Base-by-base conservation (phyloP, 208 protist species). In the Trypanosoma avium region DNA sequence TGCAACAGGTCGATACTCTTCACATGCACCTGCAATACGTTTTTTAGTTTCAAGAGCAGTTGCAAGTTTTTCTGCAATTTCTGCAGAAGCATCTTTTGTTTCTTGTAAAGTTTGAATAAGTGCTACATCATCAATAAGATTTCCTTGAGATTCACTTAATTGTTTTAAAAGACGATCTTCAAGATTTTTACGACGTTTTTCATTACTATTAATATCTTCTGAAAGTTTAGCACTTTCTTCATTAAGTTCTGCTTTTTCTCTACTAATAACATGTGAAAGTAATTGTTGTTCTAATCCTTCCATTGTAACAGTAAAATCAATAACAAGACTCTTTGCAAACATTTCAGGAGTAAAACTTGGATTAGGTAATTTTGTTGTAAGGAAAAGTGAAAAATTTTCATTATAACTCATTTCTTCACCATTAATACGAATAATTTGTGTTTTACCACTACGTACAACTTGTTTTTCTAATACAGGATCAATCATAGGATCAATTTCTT, bases 231-330 rank as follows among this genome's bases (percentile, higher is more conserved):
- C 83, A 58, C 97, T 93, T 79, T 99, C 87, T 72, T 98, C 91
- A 80, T 99, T 98, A 12, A 99, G 91, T 73, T 99, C 96, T 38
- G 84, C 88, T 82, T 99, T 98, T 81, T 99, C 98, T 58, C 96
- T 78, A 35, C 94, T 73, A 67, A 99, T 98, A 17, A 99, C 98
- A 43, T 94, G 86, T 27, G 90, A 97, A n/a, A 98, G 84, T 58
- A 99, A 84, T 78, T 98, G 93, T 81, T 99, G 96, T 77, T 99
- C 97, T 30, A 99, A 82, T 61, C 96, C 93, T 74, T 96, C 82
- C 82, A 99, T 98, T n/a, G 98, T 99, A 12, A 99, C 98, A n/a
- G 98, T 98, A 68, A 99, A 99, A 76, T 99, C 97, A 70, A 99
- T 99, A 15, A 99, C 86, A 22, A 98, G 91, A 53, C 94, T 97